These are phyloP conservation scores for Debaryomycetaceae sp. DNA, from an alignment of 1,139 yeast species.

Conservation along the genomic window DNA sequence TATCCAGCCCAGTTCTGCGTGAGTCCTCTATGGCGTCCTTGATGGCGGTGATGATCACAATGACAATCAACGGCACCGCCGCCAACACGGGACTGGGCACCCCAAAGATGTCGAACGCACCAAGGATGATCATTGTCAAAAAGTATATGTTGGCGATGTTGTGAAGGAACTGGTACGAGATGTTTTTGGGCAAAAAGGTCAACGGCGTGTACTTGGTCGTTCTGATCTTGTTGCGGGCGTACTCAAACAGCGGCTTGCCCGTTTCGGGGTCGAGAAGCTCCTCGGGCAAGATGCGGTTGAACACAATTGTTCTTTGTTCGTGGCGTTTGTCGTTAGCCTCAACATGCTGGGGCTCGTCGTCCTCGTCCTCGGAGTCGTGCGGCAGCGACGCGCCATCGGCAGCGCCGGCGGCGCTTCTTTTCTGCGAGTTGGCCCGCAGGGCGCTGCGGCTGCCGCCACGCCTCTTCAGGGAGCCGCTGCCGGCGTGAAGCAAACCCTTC, in stretches of 20 bases:
- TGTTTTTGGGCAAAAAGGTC: constrained; percentile 50
- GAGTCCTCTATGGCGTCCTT: constrained; percentile 59
- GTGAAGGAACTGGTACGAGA: constrained; percentile 42
- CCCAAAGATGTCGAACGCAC: constrained; percentile 52
- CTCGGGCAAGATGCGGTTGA: constrained; percentile 67
- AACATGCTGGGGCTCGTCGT: constrained; percentile 16
- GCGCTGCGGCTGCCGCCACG: constrained; percentile 1
- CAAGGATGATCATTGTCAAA: constrained; percentile 46
- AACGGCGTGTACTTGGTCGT: constrained; percentile 60
- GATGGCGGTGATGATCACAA: constrained; percentile 50
- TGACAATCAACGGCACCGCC: constrained; percentile 57
- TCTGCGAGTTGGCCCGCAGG: constrained; percentile 3
- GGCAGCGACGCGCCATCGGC: background rate
- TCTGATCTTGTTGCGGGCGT: constrained; percentile 54
- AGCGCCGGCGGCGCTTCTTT: constrained; percentile 3
- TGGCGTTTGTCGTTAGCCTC: constrained; percentile 40
- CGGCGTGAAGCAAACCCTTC: constrained; percentile 21
- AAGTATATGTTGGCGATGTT: constrained; percentile 57
- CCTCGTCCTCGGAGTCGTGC: constrained; percentile 13
- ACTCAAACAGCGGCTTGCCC: constrained; percentile 26
- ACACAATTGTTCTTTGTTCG: constrained; percentile 53
- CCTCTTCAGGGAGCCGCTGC: constrained; percentile 1
- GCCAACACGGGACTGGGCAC: constrained; percentile 54
- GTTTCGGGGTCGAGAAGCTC: constrained; percentile 49
- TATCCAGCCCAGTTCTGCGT: constrained; percentile 48